Conservation (phyloP, 2,329 filamentous ascomycete genomes). For the Beauveria varroae region DNA sequence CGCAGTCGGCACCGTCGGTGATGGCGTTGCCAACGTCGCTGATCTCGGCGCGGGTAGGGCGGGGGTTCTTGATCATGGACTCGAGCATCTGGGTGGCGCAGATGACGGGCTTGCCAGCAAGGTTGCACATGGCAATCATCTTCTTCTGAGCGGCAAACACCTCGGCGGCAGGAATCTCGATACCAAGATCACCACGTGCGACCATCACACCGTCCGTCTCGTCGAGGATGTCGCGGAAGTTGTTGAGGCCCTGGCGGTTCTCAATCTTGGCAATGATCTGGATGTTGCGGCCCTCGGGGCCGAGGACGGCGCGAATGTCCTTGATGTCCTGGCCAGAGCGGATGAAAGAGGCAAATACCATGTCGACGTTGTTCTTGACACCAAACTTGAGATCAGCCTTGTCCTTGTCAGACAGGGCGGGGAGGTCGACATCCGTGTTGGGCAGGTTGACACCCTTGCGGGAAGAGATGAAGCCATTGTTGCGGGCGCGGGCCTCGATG, state of each 20-base stretch:
- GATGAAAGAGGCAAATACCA: slow-evolving; percentile 99
- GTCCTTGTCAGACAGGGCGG: slow-evolving; percentile 96
- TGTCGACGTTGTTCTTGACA: slow-evolving; percentile 98
- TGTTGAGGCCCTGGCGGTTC: slow-evolving; percentile 99
- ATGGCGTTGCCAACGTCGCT: slow-evolving; percentile 98
- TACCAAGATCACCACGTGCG: slow-evolving; percentile 89
- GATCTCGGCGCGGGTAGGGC: slow-evolving; percentile 95
- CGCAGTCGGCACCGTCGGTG: slow-evolving; percentile 95
- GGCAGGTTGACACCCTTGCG: slow-evolving; percentile 99
- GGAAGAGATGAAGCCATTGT: slow-evolving; percentile 98
- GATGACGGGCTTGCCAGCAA: slow-evolving; percentile 97
- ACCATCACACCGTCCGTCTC: slow-evolving; percentile 99
- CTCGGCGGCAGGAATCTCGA: slow-evolving; percentile 96
- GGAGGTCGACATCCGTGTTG: slow-evolving; percentile 97
- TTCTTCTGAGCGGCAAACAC: slow-evolving; percentile 99
- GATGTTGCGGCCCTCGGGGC: slow-evolving; percentile 87
- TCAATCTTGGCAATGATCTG: slow-evolving; percentile 99
- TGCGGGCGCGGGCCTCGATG: slow-evolving; percentile 76
- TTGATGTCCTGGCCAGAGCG: slow-evolving; percentile 88
- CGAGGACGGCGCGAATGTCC: slow-evolving; percentile 85
- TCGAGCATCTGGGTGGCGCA: slow-evolving; percentile 99
- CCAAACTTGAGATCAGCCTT: slow-evolving; percentile 89
- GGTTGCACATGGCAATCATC: slow-evolving; percentile 99
- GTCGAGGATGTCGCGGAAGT: slow-evolving; percentile 93
- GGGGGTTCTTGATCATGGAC: slow-evolving; percentile 99